Conservation (phyloP, 345 rosid species). For the Eucalyptus tenuipes region DNA sequence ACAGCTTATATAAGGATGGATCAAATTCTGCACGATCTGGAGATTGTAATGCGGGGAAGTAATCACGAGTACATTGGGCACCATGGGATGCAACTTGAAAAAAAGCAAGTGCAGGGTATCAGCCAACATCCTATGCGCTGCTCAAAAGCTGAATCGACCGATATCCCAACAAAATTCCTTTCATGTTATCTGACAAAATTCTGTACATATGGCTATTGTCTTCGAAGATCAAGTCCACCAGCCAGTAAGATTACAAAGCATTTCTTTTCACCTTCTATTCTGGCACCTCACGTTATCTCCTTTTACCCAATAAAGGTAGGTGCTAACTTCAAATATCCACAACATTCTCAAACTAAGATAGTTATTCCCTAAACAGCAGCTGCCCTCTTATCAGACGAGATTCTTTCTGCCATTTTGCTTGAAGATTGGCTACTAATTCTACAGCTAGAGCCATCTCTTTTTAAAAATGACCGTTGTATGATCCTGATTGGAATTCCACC, state of each 20-base stretch:
- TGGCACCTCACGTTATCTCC: background rate
- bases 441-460: constrained; percentile 5
- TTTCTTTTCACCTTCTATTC: background rate
- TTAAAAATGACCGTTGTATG: constrained; percentile 46
- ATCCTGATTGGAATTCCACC: constrained; percentile 93
- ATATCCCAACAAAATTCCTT: background rate
- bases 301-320: background rate
- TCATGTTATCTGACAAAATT: background rate
- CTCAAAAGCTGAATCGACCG: background rate
- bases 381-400: constrained; percentile 50
- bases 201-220: background rate
- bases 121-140: background rate
- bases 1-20: background rate
- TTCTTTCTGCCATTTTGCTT: constrained; percentile 14
- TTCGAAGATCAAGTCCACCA: background rate
- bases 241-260: background rate
- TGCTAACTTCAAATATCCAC: background rate
- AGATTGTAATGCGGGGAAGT: background rate
- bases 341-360: background rate
- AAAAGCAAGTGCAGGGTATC: background rate
- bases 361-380: background rate
- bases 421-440: constrained; percentile 9
- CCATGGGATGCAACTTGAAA: background rate
- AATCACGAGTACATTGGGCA: background rate
- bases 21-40: background rate